A percentile compares a stretch with the other conserved stretches of the same genome.
These are phyloP conservation scores for Aureobasidium sp. DNA, from an alignment of 2,329 filamentous ascomycete genomes.

Conservation along the genomic window DNA sequence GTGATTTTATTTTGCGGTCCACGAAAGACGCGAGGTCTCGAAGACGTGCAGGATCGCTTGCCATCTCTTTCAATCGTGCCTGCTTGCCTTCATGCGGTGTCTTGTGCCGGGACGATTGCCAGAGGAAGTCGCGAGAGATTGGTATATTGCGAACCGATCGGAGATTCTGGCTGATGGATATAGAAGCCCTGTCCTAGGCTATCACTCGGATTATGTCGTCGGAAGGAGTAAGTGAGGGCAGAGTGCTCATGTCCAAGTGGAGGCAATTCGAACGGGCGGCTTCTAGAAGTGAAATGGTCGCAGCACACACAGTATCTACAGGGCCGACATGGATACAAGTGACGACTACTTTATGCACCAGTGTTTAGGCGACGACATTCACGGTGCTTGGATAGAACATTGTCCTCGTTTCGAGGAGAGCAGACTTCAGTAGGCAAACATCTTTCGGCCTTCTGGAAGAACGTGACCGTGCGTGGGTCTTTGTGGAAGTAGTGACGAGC, in stretches of 20 bases:
- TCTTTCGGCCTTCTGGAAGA: constrained; percentile 13
- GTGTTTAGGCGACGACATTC: not conserved
- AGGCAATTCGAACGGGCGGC: constrained; percentile 1
- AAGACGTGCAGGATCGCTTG: not conserved
- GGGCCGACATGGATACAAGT: not conserved
- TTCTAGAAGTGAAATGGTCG: not conserved
- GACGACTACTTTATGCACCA: constrained; percentile 1
- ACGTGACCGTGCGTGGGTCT: constrained; percentile 6
- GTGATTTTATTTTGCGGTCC: constrained; percentile 43
- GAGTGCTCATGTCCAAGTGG: constrained; percentile 4
- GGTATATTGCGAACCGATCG: not conserved
- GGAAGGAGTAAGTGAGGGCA: not conserved
- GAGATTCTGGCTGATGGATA: not conserved
- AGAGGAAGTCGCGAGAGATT: not conserved
- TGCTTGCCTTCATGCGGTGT: not conserved
- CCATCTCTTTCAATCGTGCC: constrained; percentile 7
- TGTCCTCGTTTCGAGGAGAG: not conserved
- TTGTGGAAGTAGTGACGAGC: constrained; percentile 1
- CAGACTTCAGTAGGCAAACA: constrained; percentile 5
- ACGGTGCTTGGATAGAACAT: not conserved
- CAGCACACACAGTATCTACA: constrained; percentile 1
- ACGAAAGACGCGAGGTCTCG: constrained; percentile 25
- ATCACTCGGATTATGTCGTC: not conserved
- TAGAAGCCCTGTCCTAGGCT: not conserved
- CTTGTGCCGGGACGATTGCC: not conserved